Conservation (phyloP, 179 eudicot genomes). For the Beta lomatogona region DNA sequence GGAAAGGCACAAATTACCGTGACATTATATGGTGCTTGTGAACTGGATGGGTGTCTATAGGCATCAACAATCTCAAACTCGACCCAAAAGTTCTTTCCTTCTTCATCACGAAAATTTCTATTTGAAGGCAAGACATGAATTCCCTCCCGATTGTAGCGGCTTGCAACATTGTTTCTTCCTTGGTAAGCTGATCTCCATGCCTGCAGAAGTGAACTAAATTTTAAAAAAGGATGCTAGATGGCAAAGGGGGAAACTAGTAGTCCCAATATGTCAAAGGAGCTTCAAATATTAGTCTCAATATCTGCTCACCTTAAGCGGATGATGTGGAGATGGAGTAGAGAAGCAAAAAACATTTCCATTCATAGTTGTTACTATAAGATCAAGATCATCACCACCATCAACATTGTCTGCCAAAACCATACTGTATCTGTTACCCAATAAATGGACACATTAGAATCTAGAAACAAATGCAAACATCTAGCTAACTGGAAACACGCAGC, state of each 20-base stretch:
- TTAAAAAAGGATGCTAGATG: slow-evolving; percentile 7
- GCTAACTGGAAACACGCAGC: not conserved
- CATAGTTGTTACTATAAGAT: slow-evolving; percentile 95
- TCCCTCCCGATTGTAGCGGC: slow-evolving; percentile 77
- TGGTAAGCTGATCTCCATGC: slow-evolving; percentile 86
- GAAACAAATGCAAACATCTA: not conserved
- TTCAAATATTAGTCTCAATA: not conserved
- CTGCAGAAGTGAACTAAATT: slow-evolving; percentile 32
- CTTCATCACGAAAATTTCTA: slow-evolving; percentile 93
- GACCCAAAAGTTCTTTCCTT: slow-evolving; percentile 90
- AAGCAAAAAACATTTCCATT: slow-evolving; percentile 98
- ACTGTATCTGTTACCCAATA: slow-evolving; percentile 72
- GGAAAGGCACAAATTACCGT: slow-evolving; percentile 50
- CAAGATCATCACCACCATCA: slow-evolving; percentile 98
- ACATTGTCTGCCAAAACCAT: slow-evolving; percentile 98
- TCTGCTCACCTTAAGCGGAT: slow-evolving; percentile 79
- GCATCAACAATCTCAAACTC: slow-evolving; percentile 83
- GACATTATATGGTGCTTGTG: slow-evolving; percentile 92
- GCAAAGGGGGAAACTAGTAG: not conserved
- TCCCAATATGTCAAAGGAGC: not conserved
- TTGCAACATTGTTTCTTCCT: slow-evolving; percentile 82
- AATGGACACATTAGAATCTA: slow-evolving; percentile 12
- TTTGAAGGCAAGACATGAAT: slow-evolving; percentile 69
- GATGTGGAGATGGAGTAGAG: slow-evolving; percentile 90
- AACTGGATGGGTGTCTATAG: slow-evolving; percentile 82